Base-by-base conservation (phyloP, 2,329 filamentous ascomycete genomes). In the Plenodomus biglobosus region DNA sequence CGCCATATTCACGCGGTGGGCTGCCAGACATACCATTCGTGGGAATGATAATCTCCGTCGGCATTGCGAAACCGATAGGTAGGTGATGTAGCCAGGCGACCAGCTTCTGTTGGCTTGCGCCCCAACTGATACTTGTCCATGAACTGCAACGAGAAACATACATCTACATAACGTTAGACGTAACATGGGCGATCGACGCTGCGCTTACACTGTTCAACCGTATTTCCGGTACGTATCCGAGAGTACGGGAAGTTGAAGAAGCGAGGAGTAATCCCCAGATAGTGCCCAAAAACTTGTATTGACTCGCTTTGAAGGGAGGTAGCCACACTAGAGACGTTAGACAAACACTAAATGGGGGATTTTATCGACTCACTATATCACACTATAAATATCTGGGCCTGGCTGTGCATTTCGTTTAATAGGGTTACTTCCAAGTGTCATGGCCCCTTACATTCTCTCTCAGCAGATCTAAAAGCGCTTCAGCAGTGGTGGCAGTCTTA, bases 251-350 rank as follows among this genome's bases (percentile, higher is more conserved):
- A 32, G 10, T 45, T 42, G 36, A 51, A 53, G 22, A 45, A 58
- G 8, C 22, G 44, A 7, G 55, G 55, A 4, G 46, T 38, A 20
- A 58, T 45, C 5, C 16, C 13, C 38, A 58, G 43, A 15, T 41
- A 40, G 22, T 42, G 42, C 2, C 49, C 55, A 3, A 58, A 20
- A 1, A 36, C 38, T 38, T 46, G 45, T 20, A 52, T 47, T 4
- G 49, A 47, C 24, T 58, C 52, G 39, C 44, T 44, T 22, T 50
- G 42, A 3, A 53, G 22, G 4, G 40, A 43, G 16, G 42, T 47
- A 8, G 37, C 39, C n/a, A 54, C 46, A 24, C 50, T 56, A 10
- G 30, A 24, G 6, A 15, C 4, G 3, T 48, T 19, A 48, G 24
- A 16, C 18, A 8, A 24, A 35, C 11, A 3, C 20, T 17, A 2